phyloP scores from a whole-genome alignment of 2,329 filamentous ascomycete species.

The Chalara sp. region DNA sequence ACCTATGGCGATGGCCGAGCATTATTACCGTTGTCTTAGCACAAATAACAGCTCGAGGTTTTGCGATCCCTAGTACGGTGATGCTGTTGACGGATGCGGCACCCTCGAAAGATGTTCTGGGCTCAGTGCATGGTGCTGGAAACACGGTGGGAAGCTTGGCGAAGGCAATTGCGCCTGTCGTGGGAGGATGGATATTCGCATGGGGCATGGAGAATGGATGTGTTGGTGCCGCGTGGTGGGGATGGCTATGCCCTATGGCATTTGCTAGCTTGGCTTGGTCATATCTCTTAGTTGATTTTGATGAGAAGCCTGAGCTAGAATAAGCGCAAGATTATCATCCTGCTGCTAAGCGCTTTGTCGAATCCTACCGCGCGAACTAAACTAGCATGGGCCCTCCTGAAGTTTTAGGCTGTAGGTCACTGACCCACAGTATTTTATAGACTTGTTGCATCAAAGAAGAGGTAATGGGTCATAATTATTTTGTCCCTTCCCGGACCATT shows the following conservation, averaged over 20 bases:
- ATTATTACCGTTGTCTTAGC: constrained; percentile 47
- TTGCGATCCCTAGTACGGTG: constrained; percentile 52
- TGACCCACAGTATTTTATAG: too few relatives aligned
- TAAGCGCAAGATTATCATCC: too few relatives aligned
- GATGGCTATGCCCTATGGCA: constrained; percentile 25
- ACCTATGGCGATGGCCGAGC: constrained; percentile 20
- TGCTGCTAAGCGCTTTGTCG: too few relatives aligned
- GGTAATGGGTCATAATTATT: too few relatives aligned
- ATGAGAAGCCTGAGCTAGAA: not conserved
- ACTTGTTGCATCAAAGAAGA: too few relatives aligned
- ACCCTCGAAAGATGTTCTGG: constrained; percentile 47
- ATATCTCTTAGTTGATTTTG: constrained; percentile 15
- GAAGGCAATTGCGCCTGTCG: constrained; percentile 42
- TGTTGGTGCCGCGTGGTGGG: constrained; percentile 24
- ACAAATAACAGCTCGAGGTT: constrained; percentile 68
- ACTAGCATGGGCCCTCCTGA: too few relatives aligned
- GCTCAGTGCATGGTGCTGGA: constrained; percentile 47
- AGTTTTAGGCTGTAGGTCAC: too few relatives aligned
- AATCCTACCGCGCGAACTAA: too few relatives aligned
- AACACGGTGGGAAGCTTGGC: constrained; percentile 41
- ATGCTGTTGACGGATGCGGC: constrained; percentile 55
- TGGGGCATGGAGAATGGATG: constrained; percentile 22
- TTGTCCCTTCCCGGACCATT: too few relatives aligned
- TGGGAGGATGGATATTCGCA: constrained; percentile 34
- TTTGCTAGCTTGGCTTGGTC: constrained; percentile 30